Evolutionary conservation across 2,329 filamentous ascomycete genomes (phyloP).

Genomic region (Epichloe sp.): DNA sequence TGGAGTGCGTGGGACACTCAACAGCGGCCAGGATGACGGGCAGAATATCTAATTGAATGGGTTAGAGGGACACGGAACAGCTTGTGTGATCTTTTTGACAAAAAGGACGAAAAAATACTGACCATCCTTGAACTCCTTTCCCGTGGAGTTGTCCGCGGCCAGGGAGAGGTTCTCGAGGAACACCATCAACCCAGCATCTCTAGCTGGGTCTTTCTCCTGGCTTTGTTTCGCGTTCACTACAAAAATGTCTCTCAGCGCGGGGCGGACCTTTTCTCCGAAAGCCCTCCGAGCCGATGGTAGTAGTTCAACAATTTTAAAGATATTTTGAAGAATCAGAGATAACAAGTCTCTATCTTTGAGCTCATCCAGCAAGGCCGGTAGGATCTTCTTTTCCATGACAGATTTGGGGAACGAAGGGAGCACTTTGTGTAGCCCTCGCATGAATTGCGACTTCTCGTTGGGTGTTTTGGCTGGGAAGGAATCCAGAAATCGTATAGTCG

Average conservation of each 20-base stretch:
- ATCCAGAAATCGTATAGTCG: slow-evolving; percentile 90
- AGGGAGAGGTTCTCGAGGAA: slow-evolving; percentile 70
- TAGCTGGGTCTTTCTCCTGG: slow-evolving; percentile 65
- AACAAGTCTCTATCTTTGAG: slow-evolving; percentile 84
- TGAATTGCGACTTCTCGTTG: slow-evolving; percentile 80
- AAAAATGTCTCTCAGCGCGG: slow-evolving; percentile 73
- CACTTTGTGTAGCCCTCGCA: slow-evolving; percentile 77
- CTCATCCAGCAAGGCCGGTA: slow-evolving; percentile 82
- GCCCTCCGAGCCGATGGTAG: slow-evolving; percentile 65
- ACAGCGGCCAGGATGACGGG: slow-evolving; percentile 75
- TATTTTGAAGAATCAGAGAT: slow-evolving; percentile 74
- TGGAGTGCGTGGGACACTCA: slow-evolving; percentile 75
- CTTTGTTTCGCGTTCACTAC: slow-evolving; percentile 42
- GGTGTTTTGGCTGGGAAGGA: slow-evolving; percentile 82
- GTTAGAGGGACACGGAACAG: not conserved
- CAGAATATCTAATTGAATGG: slow-evolving; percentile 52
- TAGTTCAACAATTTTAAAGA: slow-evolving; percentile 77
- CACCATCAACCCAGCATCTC: slow-evolving; percentile 85
- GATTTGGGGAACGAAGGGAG: slow-evolving; percentile 85
- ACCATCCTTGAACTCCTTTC: slow-evolving; percentile 92
- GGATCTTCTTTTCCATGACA: slow-evolving; percentile 86
- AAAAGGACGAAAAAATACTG: slow-evolving; percentile 16
- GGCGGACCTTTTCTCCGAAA: slow-evolving; percentile 79
- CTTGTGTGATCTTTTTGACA: not conserved
- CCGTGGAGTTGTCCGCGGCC: slow-evolving; percentile 68